Conservation (phyloP, 352 stramenopile species). For the Globisporangium takayamanum region DNA sequence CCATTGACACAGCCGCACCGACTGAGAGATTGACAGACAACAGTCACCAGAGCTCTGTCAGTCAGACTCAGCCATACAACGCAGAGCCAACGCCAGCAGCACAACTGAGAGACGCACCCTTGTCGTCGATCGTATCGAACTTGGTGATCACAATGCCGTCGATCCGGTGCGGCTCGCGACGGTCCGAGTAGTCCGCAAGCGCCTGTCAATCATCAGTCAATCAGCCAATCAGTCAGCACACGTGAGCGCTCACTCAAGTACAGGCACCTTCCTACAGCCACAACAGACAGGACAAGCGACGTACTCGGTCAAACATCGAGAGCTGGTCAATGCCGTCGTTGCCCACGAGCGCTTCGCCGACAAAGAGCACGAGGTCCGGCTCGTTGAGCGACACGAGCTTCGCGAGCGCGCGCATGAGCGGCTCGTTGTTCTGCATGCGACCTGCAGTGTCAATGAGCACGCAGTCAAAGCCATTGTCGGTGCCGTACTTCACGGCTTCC, state of each 20-base stretch:
- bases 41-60: background rate
- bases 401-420: constrained; percentile 96
- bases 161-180: constrained; percentile 86
- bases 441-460: constrained; percentile 98
- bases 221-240: background rate
- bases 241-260: background rate
- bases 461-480: constrained; percentile 93
- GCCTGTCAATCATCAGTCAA: constrained; percentile 51
- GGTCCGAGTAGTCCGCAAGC: constrained; percentile 86
- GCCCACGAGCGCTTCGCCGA: constrained; percentile 98
- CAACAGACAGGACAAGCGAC: constrained; percentile 1
- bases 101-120: constrained; percentile 46
- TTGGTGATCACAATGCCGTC: constrained; percentile 99
- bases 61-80: background rate
- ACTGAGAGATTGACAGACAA: constrained; percentile 48
- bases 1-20: constrained; percentile 98
- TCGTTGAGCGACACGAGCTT: constrained; percentile 97
- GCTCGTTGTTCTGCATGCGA: constrained; percentile 99
- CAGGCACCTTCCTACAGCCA: background rate
- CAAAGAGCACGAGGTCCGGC: constrained; percentile 97
- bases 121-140: constrained; percentile 99
- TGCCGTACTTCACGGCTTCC: constrained; percentile 94
- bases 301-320: constrained; percentile 90
- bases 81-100: background rate
- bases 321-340: constrained; percentile 99